Percentiles rank a stretch among this genome's conserved stretches.
These are phyloP conservation scores for Cytospora piceae DNA, from an alignment of 2,329 filamentous ascomycete species.

Conservation along the genomic window DNA sequence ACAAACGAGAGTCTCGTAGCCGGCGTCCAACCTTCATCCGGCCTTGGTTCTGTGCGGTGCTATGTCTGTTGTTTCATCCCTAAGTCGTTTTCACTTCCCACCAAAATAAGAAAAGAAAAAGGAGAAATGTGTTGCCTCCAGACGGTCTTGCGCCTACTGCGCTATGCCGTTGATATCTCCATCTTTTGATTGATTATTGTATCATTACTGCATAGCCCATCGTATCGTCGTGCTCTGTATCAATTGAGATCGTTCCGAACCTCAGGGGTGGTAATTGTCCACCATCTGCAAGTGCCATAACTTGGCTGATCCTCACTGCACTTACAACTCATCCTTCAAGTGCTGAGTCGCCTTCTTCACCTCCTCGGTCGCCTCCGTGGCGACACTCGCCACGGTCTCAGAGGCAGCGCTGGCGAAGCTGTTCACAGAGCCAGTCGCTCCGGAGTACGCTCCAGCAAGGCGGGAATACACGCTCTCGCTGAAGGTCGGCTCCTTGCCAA, in stretches of 20 bases:
- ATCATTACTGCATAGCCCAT: slow-evolving; percentile 15
- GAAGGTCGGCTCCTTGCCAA: slow-evolving; percentile 78
- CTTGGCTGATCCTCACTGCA: neutral
- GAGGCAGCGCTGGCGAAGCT: slow-evolving; percentile 45
- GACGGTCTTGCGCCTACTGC: neutral
- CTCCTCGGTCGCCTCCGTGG: slow-evolving; percentile 47
- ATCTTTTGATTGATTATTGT: neutral
- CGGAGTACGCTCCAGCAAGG: slow-evolving; percentile 73
- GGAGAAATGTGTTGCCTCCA: neutral
- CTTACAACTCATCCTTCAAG: slow-evolving; percentile 48
- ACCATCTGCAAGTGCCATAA: neutral
- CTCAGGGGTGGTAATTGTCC: neutral
- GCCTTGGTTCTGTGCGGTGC: neutral
- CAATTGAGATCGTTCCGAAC: neutral
- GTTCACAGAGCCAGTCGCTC: slow-evolving; percentile 60
- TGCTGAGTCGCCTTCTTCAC: slow-evolving; percentile 45
- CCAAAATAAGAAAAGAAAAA: neutral
- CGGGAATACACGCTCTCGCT: slow-evolving; percentile 78
- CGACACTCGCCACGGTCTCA: slow-evolving; percentile 40
- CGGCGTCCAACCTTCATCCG: neutral
- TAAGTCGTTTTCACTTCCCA: neutral
- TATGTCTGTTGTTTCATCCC: neutral
- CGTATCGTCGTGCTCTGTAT: slow-evolving; percentile 13
- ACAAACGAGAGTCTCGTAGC: slow-evolving; percentile 18
- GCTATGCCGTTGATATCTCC: neutral